Conservation (phyloP, 2,329 filamentous ascomycete genomes). For the Aschersonia sp. region DNA sequence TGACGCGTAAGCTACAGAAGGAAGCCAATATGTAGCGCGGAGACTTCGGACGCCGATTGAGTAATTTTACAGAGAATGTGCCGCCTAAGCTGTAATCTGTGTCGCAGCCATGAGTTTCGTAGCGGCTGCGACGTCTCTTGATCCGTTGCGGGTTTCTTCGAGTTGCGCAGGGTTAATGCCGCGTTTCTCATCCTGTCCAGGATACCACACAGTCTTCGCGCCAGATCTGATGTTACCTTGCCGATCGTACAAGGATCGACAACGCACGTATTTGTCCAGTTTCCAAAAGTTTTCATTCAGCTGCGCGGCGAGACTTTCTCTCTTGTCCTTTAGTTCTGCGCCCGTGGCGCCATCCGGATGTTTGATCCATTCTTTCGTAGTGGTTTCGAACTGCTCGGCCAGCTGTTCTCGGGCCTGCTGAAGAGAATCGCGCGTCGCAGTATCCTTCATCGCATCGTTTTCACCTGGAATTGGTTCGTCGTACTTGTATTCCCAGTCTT, state of each 20-base stretch:
- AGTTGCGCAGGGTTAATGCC: background rate
- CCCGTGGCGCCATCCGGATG: slow-evolving; percentile 12
- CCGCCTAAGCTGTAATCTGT: slow-evolving; percentile 1
- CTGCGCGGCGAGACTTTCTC: slow-evolving; percentile 32
- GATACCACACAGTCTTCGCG: slow-evolving; percentile 2
- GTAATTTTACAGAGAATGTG: background rate
- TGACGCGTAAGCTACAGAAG: no score
- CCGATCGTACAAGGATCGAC: slow-evolving; percentile 48
- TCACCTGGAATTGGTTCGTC: slow-evolving; percentile 44
- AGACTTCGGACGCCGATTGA: no score
- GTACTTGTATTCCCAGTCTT: slow-evolving; percentile 52
- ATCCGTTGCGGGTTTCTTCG: background rate
- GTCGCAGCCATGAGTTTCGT: background rate
- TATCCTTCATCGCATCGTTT: slow-evolving; percentile 35
- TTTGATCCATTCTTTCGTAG: slow-evolving; percentile 44
- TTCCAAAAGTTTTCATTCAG: slow-evolving; percentile 53
- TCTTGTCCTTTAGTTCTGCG: slow-evolving; percentile 14
- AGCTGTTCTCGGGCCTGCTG: slow-evolving; percentile 35
- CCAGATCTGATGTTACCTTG: slow-evolving; percentile 3
- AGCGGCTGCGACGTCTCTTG: background rate
- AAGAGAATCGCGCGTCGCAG: slow-evolving; percentile 30
- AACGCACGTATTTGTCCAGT: slow-evolving; percentile 52
- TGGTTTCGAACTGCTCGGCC: slow-evolving; percentile 39
- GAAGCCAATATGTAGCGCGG: no score
- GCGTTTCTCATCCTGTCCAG: background rate